Evolutionary conservation across 805 yeast genomes (phyloP).

Genomic region (Candida sanyiensis): DNA sequence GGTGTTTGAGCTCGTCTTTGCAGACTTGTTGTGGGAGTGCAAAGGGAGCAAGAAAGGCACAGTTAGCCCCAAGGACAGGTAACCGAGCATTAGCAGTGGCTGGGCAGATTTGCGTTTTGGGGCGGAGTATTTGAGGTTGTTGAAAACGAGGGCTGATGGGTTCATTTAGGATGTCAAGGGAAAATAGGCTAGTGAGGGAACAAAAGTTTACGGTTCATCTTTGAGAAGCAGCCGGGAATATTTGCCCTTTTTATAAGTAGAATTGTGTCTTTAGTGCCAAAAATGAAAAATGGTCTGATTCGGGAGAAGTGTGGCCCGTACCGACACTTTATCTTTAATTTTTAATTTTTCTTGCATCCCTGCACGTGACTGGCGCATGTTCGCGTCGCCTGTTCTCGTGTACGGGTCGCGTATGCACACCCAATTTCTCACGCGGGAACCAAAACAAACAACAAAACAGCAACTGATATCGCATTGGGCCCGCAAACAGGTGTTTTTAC

Average conservation of each 20-base stretch:
- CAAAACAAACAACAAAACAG: background rate
- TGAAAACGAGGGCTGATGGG: conserved; percentile 12
- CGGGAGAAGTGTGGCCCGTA: background rate
- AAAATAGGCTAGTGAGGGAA: background rate
- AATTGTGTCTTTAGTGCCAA: conserved; percentile 1
- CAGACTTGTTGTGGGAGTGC: conserved; percentile 13
- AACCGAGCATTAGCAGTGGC: conserved; percentile 22
- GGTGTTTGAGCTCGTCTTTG: conserved; percentile 6
- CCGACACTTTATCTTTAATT: background rate
- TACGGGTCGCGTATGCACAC: conserved; percentile 1
- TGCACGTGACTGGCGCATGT: conserved; percentile 14
- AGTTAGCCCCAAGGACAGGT: conserved; percentile 20
- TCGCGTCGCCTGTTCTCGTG: conserved; percentile 8
- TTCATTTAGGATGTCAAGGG: conserved; percentile 9
- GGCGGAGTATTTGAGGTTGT: conserved; percentile 19
- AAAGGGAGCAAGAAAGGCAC: conserved; percentile 21
- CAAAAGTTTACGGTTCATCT: too few species aligned
- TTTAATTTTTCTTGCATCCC: background rate
- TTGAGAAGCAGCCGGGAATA: too few species aligned
- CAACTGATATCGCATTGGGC: too few species aligned
- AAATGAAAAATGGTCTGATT: conserved; percentile 6
- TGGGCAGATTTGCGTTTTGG: conserved; percentile 12
- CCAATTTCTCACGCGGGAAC: conserved; percentile 3
- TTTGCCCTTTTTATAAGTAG: background rate
- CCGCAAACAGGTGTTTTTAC: background rate